Conservation (phyloP, 73 alveolate genomes). For the Tetrahymena elliotti region DNA sequence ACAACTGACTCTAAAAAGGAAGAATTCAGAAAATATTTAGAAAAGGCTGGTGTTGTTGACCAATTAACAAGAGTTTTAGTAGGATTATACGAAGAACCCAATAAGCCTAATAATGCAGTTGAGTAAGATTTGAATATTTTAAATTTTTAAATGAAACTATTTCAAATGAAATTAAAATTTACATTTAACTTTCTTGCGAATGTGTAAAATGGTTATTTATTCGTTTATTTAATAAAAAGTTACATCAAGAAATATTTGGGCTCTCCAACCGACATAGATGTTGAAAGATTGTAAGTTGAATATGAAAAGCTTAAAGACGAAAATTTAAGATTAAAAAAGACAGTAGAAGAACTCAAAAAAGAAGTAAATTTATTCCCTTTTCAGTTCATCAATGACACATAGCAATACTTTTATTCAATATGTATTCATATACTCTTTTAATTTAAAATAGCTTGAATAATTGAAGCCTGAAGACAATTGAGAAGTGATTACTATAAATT, state of each 20-base stretch:
- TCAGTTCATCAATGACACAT: not conserved
- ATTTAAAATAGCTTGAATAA: not conserved
- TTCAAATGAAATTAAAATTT: no score
- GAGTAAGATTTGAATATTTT: slow-evolving; percentile 36
- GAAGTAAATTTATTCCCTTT: slow-evolving; percentile 22
- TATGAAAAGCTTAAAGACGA: slow-evolving; percentile 75
- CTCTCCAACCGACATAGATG: slow-evolving; percentile 88
- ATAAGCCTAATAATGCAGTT: slow-evolving; percentile 86
- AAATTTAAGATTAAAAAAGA: slow-evolving; percentile 61
- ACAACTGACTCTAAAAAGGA: slow-evolving; percentile 87
- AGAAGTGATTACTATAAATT: not conserved
- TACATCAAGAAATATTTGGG: slow-evolving; percentile 78
- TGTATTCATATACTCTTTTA: not conserved
- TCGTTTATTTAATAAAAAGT: not conserved
- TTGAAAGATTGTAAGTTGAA: slow-evolving; percentile 71
- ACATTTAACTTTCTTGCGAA: not conserved
- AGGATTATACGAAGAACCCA: slow-evolving; percentile 91
- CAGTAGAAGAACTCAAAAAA: slow-evolving; percentile 71
- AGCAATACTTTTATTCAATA: not conserved
- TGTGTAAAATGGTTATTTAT: not conserved
- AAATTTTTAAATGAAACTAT: not conserved
- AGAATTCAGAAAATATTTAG: slow-evolving; percentile 89
- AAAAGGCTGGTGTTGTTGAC: slow-evolving; percentile 85
- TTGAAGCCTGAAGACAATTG: not conserved
- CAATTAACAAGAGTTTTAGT: slow-evolving; percentile 84